phyloP scores from a whole-genome alignment of 2,329 filamentous ascomycete genomes.

The Fusarium brevicatenulatum region DNA sequence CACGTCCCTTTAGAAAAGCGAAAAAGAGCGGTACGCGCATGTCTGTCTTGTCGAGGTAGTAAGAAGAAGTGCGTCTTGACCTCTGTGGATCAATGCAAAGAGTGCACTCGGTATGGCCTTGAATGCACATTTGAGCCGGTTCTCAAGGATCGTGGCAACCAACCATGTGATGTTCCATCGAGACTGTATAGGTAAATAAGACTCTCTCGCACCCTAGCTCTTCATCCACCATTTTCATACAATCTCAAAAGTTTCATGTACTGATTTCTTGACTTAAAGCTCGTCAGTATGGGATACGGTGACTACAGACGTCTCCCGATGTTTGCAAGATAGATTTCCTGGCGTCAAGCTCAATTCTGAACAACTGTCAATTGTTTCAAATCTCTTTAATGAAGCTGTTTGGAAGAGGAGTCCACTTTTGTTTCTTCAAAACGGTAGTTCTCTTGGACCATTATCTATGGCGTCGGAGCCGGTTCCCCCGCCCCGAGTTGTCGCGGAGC shows the following conservation, averaged over 20 bases:
- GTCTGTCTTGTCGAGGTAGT: neutral
- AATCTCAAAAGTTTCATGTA: neutral
- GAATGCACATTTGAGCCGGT: neutral
- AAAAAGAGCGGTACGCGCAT: neutral
- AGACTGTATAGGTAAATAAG: neutral
- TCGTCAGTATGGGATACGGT: neutral
- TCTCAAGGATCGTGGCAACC: neutral
- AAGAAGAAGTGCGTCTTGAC: neutral
- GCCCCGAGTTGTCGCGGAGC: neutral
- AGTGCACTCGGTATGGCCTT: neutral
- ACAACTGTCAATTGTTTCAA: neutral
- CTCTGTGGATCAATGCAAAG: neutral
- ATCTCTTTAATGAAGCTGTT: neutral
- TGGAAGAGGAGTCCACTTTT: no score
- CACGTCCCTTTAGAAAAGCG: neutral
- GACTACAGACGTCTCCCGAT: neutral
- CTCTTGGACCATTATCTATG: neutral
- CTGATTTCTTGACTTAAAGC: neutral
- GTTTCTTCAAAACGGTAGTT: neutral
- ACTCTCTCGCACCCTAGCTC: neutral
- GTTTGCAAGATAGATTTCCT: neutral
- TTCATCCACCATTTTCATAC: neutral
- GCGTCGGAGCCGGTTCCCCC: neutral
- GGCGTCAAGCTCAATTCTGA: neutral
- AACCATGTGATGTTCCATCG: neutral